Conservation (phyloP, 345 rosid species). For the Stellera chamaejasme region DNA sequence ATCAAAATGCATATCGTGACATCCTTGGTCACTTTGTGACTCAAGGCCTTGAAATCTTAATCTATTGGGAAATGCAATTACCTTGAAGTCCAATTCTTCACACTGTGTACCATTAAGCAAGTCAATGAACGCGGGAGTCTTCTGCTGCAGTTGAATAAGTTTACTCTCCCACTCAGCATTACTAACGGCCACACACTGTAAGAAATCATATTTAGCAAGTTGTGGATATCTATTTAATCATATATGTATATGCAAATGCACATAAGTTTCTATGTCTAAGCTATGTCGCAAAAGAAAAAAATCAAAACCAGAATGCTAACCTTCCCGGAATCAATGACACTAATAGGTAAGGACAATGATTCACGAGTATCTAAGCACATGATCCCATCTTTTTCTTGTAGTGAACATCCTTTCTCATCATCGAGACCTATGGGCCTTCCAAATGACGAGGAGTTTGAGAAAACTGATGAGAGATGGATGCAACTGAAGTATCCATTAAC, state of each 20-base stretch:
- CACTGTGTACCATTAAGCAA: constrained; percentile 41
- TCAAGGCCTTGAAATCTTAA: not conserved
- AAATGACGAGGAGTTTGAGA: not conserved
- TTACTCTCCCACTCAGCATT: constrained; percentile 38
- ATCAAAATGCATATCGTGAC: no score
- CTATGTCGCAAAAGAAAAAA: not conserved
- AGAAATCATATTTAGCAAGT: constrained; percentile 10
- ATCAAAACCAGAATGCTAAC: constrained; percentile 19
- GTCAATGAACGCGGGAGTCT: constrained; percentile 50
- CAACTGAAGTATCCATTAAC: not conserved
- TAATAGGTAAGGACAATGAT: constrained; percentile 48
- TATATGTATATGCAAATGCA: no score
- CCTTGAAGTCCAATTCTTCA: constrained; percentile 41
- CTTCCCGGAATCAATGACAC: constrained; percentile 54
- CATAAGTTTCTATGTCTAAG: no score
- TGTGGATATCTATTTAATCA: not conserved
- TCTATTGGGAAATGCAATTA: constrained; percentile 17
- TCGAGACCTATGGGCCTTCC: constrained; percentile 42
- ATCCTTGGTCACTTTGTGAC: no score
- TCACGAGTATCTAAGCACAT: constrained; percentile 26
- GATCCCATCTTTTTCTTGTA: constrained; percentile 22
- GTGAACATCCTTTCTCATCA: constrained; percentile 34
- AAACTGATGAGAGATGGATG: not conserved
- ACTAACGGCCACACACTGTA: constrained; percentile 35
- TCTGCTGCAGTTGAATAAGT: constrained; percentile 34